These are phyloP conservation scores for Hanseniaspora taiwanica DNA, from an alignment of 805 yeast species.

Conservation along the genomic window DNA sequence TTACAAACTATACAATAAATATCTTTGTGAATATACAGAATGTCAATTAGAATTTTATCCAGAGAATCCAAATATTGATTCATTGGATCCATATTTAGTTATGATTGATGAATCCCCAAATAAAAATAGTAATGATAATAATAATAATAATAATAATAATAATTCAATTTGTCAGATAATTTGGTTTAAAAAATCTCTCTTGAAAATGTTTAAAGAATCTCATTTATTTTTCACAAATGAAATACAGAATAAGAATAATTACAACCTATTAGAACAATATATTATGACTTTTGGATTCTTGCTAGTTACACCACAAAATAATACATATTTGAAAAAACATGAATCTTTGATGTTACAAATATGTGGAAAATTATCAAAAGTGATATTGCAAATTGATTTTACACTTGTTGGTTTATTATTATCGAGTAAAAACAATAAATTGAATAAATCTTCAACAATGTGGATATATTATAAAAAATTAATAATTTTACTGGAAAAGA, in stretches of 20 bases:
- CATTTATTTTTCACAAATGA: slow-evolving; percentile 13
- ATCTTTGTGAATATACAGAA: background rate
- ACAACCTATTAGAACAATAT: slow-evolving; percentile 2
- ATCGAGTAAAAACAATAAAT: slow-evolving; percentile 21
- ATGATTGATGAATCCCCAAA: slow-evolving; percentile 6
- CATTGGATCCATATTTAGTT: slow-evolving; percentile 11
- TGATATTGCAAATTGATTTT: slow-evolving; percentile 13
- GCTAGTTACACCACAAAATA: slow-evolving; percentile 26
- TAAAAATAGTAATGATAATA: too few relatives aligned
- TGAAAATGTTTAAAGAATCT: slow-evolving; percentile 21
- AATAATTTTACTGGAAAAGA: slow-evolving; percentile 7
- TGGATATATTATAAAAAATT: slow-evolving; percentile 25
- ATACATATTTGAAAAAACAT: slow-evolving; percentile 22
- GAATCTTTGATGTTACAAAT: slow-evolving; percentile 12
- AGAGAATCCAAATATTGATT: slow-evolving; percentile 8
- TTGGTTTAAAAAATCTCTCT: slow-evolving; percentile 21
- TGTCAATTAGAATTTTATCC: slow-evolving; percentile 4
- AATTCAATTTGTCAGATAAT: slow-evolving; percentile 19
- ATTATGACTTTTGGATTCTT: slow-evolving; percentile 23
- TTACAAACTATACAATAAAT: background rate
- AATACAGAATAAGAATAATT: slow-evolving; percentile 2
- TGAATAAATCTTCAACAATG: slow-evolving; percentile 28
- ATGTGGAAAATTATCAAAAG: slow-evolving; percentile 3
- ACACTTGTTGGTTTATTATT: slow-evolving; percentile 14
- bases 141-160: too few relatives aligned